These are phyloP conservation scores for Starmerella bombi DNA, from an alignment of 805 yeast species.

Conservation along the genomic window DNA sequence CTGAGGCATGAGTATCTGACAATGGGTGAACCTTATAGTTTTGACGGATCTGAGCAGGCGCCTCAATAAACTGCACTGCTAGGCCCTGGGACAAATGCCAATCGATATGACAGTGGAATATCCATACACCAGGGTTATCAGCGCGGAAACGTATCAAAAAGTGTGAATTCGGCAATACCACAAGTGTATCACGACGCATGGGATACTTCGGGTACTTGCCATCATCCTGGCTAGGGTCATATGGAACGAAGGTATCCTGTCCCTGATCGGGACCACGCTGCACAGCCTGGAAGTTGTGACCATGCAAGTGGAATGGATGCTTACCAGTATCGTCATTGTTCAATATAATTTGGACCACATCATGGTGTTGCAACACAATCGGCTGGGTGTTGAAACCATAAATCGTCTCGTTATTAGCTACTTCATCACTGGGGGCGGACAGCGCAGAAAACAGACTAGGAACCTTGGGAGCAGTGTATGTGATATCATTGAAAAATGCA, in stretches of 20 bases:
- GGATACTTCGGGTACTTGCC: conserved; percentile 58
- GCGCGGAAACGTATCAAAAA: conserved; percentile 79
- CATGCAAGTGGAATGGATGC: conserved; percentile 97
- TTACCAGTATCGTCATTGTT: conserved; percentile 83
- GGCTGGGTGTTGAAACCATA: conserved; percentile 77
- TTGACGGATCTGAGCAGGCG: conserved; percentile 49
- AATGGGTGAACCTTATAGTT: conserved; percentile 37
- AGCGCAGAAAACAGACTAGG: conserved; percentile 75
- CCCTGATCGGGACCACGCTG: conserved; percentile 46
- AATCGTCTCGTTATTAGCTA: conserved; percentile 43
- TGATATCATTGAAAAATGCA: conserved; percentile 87
- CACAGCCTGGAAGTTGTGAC: conserved; percentile 75
- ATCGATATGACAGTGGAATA: conserved; percentile 97
- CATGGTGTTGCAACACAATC: conserved; percentile 51
- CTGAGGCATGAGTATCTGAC: conserved; percentile 44
- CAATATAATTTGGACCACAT: conserved; percentile 62
- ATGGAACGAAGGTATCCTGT: conserved; percentile 42
- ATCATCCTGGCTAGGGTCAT: conserved; percentile 38
- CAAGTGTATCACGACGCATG: conserved; percentile 69
- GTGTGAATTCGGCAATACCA: conserved; percentile 72
- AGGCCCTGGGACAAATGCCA: conserved; percentile 97
- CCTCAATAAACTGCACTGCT: conserved; percentile 69
- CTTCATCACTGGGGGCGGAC: conserved; percentile 38
- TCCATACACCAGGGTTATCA: conserved; percentile 96
- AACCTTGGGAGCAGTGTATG: conserved; percentile 68